These are phyloP conservation scores for Trichoderma breve DNA, from an alignment of 2,329 filamentous ascomycete genomes.

Conservation along the genomic window DNA sequence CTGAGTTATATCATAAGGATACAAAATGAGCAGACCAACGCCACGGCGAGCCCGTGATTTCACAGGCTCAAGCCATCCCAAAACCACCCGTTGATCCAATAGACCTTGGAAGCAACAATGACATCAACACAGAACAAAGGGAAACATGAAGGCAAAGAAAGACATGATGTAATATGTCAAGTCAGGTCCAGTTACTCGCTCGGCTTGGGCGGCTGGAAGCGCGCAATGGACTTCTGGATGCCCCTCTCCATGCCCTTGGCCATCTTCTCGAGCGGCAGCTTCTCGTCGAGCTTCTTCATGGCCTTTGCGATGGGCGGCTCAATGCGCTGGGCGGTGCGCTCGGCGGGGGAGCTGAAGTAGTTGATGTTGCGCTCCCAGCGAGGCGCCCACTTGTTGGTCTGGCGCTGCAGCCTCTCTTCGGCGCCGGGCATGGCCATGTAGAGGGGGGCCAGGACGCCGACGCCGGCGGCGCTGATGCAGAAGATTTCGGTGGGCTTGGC, in stretches of 20 bases:
- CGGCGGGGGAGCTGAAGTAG: slow-evolving; percentile 49
- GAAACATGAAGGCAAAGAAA: not conserved
- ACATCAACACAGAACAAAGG: not conserved
- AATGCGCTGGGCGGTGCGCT: slow-evolving; percentile 48
- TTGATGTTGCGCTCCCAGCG: slow-evolving; percentile 59
- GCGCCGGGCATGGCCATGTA: slow-evolving; percentile 58
- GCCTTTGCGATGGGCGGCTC: slow-evolving; percentile 47
- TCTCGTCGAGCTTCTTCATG: slow-evolving; percentile 46
- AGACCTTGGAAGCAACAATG: not conserved
- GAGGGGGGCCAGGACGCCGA: slow-evolving; percentile 54
- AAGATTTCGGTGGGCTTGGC: slow-evolving; percentile 49
- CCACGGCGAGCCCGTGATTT: slow-evolving; percentile 12
- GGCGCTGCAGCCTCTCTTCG: slow-evolving; percentile 51
- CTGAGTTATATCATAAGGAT: not conserved
- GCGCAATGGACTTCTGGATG: slow-evolving; percentile 47
- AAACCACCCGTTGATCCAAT: not conserved
- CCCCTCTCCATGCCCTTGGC: slow-evolving; percentile 48
- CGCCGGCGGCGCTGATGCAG: slow-evolving; percentile 53
- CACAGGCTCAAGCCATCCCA: slow-evolving; percentile 18
- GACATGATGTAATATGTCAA: not conserved
- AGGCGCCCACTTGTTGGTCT: slow-evolving; percentile 58
- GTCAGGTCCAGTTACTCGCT: not conserved
- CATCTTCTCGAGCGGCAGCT: slow-evolving; percentile 50
- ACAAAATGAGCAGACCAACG: slow-evolving; percentile 1
- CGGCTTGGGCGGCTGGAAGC: slow-evolving; percentile 32